These are phyloP conservation scores for Chrysoporthe cubensis DNA, from an alignment of 2,329 filamentous ascomycete genomes.

Conservation along the genomic window DNA sequence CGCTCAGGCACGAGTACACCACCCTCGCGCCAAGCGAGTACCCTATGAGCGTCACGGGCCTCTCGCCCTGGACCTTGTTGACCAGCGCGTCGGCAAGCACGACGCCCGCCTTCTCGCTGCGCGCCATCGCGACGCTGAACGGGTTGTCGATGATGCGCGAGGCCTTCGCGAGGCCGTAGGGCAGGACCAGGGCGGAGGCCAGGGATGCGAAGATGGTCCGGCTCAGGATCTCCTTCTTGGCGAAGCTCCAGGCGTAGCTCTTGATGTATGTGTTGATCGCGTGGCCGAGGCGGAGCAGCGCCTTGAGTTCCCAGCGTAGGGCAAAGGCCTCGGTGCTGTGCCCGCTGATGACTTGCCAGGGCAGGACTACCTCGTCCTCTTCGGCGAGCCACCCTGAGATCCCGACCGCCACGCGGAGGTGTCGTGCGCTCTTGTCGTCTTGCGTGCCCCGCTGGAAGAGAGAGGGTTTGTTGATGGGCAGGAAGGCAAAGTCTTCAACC, in stretches of 20 bases:
- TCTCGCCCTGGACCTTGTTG: conserved; percentile 80
- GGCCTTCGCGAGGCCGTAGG: conserved; percentile 68
- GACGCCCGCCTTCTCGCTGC: conserved; percentile 78
- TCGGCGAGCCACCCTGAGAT: conserved; percentile 84
- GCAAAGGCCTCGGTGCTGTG: conserved; percentile 78
- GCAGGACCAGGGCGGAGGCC: conserved; percentile 69
- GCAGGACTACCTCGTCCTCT: conserved; percentile 74
- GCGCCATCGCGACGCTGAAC: conserved; percentile 74
- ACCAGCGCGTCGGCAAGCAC: conserved; percentile 83
- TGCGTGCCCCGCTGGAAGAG: conserved; percentile 38
- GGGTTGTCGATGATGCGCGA: conserved; percentile 78
- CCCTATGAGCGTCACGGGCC: conserved; percentile 78
- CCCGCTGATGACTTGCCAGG: conserved; percentile 75
- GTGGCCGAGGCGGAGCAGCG: conserved; percentile 75
- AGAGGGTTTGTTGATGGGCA: conserved; percentile 66
- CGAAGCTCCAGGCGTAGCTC: conserved; percentile 74
- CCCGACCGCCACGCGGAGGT: conserved; percentile 80
- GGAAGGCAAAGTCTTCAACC: conserved; percentile 80
- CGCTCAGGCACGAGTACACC: conserved; percentile 80
- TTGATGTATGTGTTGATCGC: conserved; percentile 73
- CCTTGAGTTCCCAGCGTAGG: conserved; percentile 79
- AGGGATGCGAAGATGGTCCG: conserved; percentile 71
- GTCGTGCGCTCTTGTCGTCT: conserved; percentile 43
- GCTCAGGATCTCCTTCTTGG: conserved; percentile 76
- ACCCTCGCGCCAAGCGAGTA: conserved; percentile 82